Evolutionary conservation across 2,329 filamentous ascomycete genomes (phyloP).

Genomic region (Coniochaeta sp.): DNA sequence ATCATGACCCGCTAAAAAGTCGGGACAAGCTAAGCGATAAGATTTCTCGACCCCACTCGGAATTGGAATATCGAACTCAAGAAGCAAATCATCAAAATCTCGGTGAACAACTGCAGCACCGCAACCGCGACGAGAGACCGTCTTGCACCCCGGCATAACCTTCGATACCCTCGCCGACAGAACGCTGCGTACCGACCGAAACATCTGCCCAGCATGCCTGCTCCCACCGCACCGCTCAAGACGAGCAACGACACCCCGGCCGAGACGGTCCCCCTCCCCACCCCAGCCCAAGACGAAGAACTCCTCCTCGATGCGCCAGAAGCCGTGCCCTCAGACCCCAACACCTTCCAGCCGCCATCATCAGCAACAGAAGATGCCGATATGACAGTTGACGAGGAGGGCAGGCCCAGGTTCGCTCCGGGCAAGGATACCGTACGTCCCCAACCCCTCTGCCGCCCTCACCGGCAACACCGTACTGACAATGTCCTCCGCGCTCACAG

Average conservation of each 20-base stretch:
- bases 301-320: slow-evolving; percentile 59
- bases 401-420: slow-evolving; percentile 67
- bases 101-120: background rate
- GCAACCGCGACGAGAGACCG: background rate
- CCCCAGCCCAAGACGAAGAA: slow-evolving; percentile 50
- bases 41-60: background rate
- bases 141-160: background rate
- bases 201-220: slow-evolving; percentile 59
- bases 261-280: slow-evolving; percentile 33
- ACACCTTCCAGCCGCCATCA: slow-evolving; percentile 21
- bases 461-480: slow-evolving; percentile 5
- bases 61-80: too few relatives aligned
- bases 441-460: background rate
- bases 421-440: slow-evolving; percentile 49
- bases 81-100: slow-evolving; percentile 1
- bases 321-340: slow-evolving; percentile 29
- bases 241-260: slow-evolving; percentile 52
- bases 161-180: background rate
- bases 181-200: background rate
- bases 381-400: slow-evolving; percentile 73
- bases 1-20: too few relatives aligned
- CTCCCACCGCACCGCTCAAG: slow-evolving; percentile 73
- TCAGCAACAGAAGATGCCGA: slow-evolving; percentile 33
- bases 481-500: slow-evolving; percentile 18
- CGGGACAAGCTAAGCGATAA: background rate